Evolutionary conservation across 441 rosid species (phyloP).

Genomic region (Omphalea diandra): DNA sequence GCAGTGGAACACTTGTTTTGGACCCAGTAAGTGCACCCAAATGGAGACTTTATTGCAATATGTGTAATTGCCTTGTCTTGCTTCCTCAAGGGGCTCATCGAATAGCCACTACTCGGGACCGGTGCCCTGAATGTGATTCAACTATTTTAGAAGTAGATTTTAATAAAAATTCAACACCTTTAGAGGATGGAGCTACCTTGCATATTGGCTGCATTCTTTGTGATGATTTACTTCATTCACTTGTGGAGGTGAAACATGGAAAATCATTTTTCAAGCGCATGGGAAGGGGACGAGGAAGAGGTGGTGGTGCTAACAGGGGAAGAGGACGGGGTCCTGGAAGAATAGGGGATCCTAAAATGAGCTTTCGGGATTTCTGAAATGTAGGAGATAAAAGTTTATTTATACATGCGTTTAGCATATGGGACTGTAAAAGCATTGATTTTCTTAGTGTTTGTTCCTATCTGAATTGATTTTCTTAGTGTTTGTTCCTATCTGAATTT

Average conservation of each 20-base stretch:
- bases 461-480: too few relatives aligned
- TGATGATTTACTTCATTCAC: constrained; percentile 86
- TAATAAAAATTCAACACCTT: constrained; percentile 87
- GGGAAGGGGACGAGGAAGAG: constrained; percentile 55
- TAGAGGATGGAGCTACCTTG: constrained; percentile 76
- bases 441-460: neutral
- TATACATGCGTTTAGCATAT: neutral
- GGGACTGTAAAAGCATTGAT: neutral
- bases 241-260: constrained; percentile 86
- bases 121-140: constrained; percentile 75
- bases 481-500: too few relatives aligned
- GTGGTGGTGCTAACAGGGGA: constrained; percentile 48
- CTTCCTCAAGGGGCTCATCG: constrained; percentile 95
- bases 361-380: constrained; percentile 66
- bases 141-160: constrained; percentile 81
- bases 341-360: constrained; percentile 71
- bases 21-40: constrained; percentile 90
- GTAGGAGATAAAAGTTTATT: neutral
- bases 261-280: constrained; percentile 59
- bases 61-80: constrained; percentile 80
- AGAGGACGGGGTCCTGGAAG: constrained; percentile 47
- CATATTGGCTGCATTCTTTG: constrained; percentile 83
- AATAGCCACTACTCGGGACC: constrained; percentile 58
- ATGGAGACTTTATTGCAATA: constrained; percentile 92
- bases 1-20: constrained; percentile 77